Evolutionary conservation across 257 asterid species (phyloP).

Genomic region (Euphrasia confusa): DNA sequence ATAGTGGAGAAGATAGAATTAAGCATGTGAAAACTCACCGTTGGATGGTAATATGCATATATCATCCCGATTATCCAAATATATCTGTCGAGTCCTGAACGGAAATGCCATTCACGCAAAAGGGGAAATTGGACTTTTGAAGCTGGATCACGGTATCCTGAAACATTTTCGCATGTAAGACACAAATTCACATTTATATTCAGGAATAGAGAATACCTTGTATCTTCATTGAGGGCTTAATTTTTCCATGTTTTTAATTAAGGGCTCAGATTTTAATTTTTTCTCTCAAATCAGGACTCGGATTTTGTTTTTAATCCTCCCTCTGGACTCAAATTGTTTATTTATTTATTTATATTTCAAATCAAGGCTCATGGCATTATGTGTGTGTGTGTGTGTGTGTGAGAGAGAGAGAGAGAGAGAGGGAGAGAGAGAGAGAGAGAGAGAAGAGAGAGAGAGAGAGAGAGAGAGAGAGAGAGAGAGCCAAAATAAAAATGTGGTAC

Average conservation of each 20-base stretch:
- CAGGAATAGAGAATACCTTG: too few relatives aligned
- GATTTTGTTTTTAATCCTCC: background rate
- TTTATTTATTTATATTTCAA: background rate
- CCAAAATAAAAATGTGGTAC: too few relatives aligned
- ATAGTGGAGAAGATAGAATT: background rate
- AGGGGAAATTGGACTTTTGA: slow-evolving; percentile 46
- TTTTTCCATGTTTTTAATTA: background rate
- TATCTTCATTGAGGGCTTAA: background rate
- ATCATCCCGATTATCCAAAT: slow-evolving; percentile 93
- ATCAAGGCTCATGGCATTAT: background rate
- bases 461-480: too few relatives aligned
- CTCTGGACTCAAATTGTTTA: background rate
- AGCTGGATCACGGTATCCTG: slow-evolving; percentile 74
- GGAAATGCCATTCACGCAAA: slow-evolving; percentile 83
- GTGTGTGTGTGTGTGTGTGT: too few relatives aligned
- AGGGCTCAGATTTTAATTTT: background rate
- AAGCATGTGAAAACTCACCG: slow-evolving; percentile 39
- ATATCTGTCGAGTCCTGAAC: slow-evolving; percentile 84
- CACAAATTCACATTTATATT: slow-evolving; percentile 16
- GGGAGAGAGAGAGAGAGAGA: too few relatives aligned
- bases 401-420: too few relatives aligned
- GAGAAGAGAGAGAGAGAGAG: too few relatives aligned
- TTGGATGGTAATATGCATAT: slow-evolving; percentile 88
- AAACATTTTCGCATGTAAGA: slow-evolving; percentile 23
- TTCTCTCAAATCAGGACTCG: background rate